Evolutionary conservation across 257 asterid species (phyloP), one percentile per base, ranked within the genome.

Genomic region (Datura wrightii): DNA sequence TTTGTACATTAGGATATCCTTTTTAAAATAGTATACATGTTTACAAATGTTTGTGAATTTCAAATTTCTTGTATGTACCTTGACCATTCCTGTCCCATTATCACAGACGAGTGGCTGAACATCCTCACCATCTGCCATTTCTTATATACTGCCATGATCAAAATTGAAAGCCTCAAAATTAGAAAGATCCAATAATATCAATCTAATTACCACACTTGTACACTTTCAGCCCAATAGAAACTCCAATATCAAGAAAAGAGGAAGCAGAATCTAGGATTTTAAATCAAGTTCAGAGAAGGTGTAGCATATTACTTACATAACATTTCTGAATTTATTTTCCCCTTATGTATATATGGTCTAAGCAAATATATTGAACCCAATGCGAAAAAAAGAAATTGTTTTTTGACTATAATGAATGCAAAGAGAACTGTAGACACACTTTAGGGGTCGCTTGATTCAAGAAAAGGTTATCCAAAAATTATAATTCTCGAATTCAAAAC

Each of bases 51-150:
- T 54, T 14, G 42, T 1, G 2, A 24, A 24, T 1, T 36, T 65
- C 48, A 37, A 36, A 13, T 11, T 42, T 42, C 4, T 2, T 42
- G 18, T 19, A 19, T 19, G 1, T 83, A 83, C 85, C 85, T 83
- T 83, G 4, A 83, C 85, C 85, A 60, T 81, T 81, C 84, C 84
- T 0, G 84, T 81, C 34, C 84, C 84, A 60, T 81, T 81, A 19
- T 81, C 85, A 50, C 85, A 83, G 42, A 83, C 85, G 3, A 83
- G 85, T 71, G 85, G 85, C 71, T 83, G 80, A 67, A 83, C 67
- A 83, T 83, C 85, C 62, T 83, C 85, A 52, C 65, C 85, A 3
- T 83, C 85, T 52, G 80, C 85, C 85, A 83, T 83, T 44, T 83
- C 52, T 15, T 14, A 83, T 83, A 36, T 3, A 36, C 46, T 62